Percentiles rank a stretch among this genome's conserved stretches.
phyloP scores from a whole-genome alignment of 169 alveolate genomes.

The Eimeria brunetti region DNA sequence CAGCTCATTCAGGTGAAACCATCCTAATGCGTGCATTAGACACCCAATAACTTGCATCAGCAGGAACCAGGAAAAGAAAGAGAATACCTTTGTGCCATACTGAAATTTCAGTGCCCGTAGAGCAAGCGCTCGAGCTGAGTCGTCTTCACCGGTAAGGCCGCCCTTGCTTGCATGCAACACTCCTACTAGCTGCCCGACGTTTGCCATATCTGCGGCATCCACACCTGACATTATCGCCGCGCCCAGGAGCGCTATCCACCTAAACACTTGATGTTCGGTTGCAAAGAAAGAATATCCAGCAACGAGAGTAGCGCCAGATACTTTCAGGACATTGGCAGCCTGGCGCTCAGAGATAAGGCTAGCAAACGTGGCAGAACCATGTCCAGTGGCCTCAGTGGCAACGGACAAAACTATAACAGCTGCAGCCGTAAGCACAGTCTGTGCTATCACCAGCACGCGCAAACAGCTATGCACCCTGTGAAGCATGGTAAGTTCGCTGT shows the following conservation, averaged over 20 bases:
- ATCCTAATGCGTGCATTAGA: slow-evolving; percentile 56
- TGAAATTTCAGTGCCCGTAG: slow-evolving; percentile 25
- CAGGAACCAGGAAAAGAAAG: slow-evolving; percentile 54
- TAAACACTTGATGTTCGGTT: slow-evolving; percentile 53
- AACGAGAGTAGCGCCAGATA: slow-evolving; percentile 23
- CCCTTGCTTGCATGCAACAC: slow-evolving; percentile 44
- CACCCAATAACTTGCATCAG: slow-evolving; percentile 55
- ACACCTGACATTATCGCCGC: slow-evolving; percentile 39
- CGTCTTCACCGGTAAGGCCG: slow-evolving; percentile 6
- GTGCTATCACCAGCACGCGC: slow-evolving; percentile 29
- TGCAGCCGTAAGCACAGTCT: slow-evolving; percentile 40
- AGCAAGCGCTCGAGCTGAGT: slow-evolving; percentile 29
- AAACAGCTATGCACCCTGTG: slow-evolving; percentile 56
- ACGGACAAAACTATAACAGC: slow-evolving; percentile 57
- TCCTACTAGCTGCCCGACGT: slow-evolving; percentile 55
- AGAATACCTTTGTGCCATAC: slow-evolving; percentile 34
- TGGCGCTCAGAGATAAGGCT: slow-evolving; percentile 43
- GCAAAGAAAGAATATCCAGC: slow-evolving; percentile 64
- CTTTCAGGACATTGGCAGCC: slow-evolving; percentile 62
- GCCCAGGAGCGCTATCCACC: slow-evolving; percentile 63
- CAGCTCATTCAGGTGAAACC: slow-evolving; percentile 69
- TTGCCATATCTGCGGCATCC: slow-evolving; percentile 47
- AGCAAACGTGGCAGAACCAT: slow-evolving; percentile 43
- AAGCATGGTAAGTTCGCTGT: slow-evolving; percentile 64
- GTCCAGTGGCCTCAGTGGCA: slow-evolving; percentile 10